Base-by-base conservation (phyloP, 352 stramenopile species). In the Pythium oligandrum region DNA sequence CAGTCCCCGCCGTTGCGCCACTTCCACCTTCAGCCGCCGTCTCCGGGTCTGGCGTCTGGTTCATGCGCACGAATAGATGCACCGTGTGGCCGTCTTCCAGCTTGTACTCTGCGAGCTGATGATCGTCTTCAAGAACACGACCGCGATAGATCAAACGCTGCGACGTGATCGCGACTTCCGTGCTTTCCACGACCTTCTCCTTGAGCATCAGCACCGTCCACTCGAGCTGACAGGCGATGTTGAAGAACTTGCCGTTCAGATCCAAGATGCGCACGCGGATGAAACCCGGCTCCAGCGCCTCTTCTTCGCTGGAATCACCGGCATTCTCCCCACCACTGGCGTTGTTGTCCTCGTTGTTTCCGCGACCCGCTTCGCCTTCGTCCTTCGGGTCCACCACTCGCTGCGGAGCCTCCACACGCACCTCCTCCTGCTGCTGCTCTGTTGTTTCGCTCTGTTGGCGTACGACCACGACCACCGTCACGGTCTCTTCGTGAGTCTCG, bases 61-160 rank as follows among this genome's bases (percentile, higher is more conserved):
- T 72, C 65, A 82, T 66, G 17, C 85, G 72, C 40, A 95, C 88
- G 48, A 97, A 95, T 55, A 97, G 67, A 60, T 97, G 90, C 42
- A 97, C 76, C 6, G 84, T 97, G 57, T 96, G 87, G 6, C 88
- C 90, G 40, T 96, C 76, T 53, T 97, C 89, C 3, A 97, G 77
- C 45, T 95, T 94, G 66, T 96, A 97, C 17, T 78, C 74, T 6
- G 62, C 68, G 5, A 97, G 68, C 4, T 66, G 47, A 36, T 78
- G 60, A 3, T 86, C 79, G 52, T 96, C 90, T 34, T 93, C 84
- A 2, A 97, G 73, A 45, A 96, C 85, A 35, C 86, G 84, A 32
- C 90, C 90, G 30, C 89, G 77, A 57, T 96, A 97, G 56, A 97
- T 97, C 37, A 97, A 77, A 31, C 90, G 73, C 70, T 97, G 90